Percentiles rank a stretch among this genome's conserved stretches.
These are phyloP conservation scores for Eleusine indica DNA, from an alignment of 176 grass and related monocot species.

Conservation along the genomic window DNA sequence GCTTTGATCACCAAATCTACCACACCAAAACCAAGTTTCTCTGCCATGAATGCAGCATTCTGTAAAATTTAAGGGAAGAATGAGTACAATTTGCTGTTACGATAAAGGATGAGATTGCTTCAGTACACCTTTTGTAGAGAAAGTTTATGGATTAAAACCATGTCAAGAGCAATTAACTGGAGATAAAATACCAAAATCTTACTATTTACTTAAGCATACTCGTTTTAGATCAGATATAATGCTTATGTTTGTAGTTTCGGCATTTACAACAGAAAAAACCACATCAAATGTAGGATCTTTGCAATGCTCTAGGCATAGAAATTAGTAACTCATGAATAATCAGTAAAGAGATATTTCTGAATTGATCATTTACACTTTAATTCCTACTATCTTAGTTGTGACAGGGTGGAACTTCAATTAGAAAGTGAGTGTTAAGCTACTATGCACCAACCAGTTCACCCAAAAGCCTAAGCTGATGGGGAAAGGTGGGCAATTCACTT, in stretches of 20 bases:
- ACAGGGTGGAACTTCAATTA: background rate
- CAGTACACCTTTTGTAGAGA: slow-evolving; percentile 1
- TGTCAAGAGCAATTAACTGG: background rate
- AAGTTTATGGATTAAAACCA: slow-evolving; percentile 4
- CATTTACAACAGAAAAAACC: background rate
- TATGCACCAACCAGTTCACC: too few species aligned
- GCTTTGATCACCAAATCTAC: slow-evolving; percentile 67
- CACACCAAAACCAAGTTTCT: slow-evolving; percentile 68
- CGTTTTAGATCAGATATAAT: background rate
- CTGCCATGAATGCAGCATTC: slow-evolving; percentile 77
- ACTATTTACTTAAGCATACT: background rate
- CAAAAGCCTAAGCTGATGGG: too few species aligned
- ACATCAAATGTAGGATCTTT: background rate
- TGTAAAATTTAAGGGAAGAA: slow-evolving; percentile 28
- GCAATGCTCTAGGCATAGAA: background rate
- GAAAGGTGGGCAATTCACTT: too few species aligned
- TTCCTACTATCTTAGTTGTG: background rate
- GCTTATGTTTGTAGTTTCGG: background rate
- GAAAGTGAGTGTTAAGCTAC: too few species aligned
- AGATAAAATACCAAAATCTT: background rate
- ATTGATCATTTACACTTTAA: background rate
- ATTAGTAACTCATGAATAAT: background rate
- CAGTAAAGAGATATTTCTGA: background rate
- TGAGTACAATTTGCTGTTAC: background rate
- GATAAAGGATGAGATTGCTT: background rate